These are phyloP conservation scores for Spizellomyces sp. DNA, from an alignment of 192 early-diverging fungal species.

Conservation along the genomic window DNA sequence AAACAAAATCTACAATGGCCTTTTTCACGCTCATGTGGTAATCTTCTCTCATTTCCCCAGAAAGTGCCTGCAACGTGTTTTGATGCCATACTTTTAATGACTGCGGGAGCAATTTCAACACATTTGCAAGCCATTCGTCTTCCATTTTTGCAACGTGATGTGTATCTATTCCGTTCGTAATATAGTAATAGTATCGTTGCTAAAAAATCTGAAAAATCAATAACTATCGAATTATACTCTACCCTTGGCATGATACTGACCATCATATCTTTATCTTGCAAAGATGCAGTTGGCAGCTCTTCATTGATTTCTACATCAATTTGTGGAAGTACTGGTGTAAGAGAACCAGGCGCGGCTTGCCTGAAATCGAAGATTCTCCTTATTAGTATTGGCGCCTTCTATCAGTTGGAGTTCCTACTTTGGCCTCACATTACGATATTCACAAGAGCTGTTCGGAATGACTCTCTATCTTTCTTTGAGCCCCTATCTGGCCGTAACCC, in stretches of 20 bases:
- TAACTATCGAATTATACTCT: neutral
- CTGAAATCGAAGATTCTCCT: conserved; percentile 22
- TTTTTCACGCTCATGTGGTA: conserved; percentile 71
- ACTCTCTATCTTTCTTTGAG: conserved; percentile 55
- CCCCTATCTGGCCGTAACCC: conserved; percentile 33
- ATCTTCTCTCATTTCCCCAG: conserved; percentile 64
- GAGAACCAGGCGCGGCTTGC: conserved; percentile 19
- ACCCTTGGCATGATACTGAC: neutral
- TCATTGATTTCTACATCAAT: conserved; percentile 18
- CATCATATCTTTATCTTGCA: conserved; percentile 50
- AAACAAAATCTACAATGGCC: conserved; percentile 70
- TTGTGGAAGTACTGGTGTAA: conserved; percentile 1
- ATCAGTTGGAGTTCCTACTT: neutral
- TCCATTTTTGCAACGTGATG: conserved; percentile 67
- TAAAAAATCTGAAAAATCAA: conserved; percentile 16
- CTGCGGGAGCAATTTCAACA: conserved; percentile 50
- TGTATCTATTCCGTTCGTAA: conserved; percentile 66
- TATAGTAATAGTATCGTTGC: conserved; percentile 73
- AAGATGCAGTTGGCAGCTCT: neutral
- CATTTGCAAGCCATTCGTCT: conserved; percentile 58
- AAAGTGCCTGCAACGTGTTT: conserved; percentile 40
- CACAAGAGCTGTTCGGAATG: conserved; percentile 59
- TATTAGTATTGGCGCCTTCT: conserved; percentile 6
- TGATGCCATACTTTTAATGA: conserved; percentile 46
- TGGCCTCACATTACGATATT: conserved; percentile 59